Base-by-base conservation (phyloP, 139 green algal genomes). In the Diplosphaera chodatii region DNA sequence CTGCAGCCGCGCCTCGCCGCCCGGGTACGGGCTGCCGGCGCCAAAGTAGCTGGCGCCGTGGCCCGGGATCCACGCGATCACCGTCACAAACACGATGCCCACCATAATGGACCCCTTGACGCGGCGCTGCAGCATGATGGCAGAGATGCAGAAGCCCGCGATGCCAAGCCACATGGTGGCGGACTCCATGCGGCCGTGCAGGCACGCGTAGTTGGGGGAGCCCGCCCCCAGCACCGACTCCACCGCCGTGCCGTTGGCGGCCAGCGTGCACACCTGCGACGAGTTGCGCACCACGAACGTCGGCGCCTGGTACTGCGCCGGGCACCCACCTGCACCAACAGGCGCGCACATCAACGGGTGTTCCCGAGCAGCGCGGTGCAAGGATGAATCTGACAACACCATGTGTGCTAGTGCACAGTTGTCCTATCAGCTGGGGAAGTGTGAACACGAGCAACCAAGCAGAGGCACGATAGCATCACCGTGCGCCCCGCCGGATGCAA, bases 31-130 rank as follows among this genome's bases (percentile, higher is more conserved):
- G 37, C 76, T 80, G n/a, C n/a, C 34, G 27, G 41, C 34, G 21
- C 82, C 84, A 59, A 93, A 81, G 81, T 90, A 92, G 31, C 83
- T 83, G 20, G 72, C 84, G 10, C 68, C 55, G 72, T 86, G 77
- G 23, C 77, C 82, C 0, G 89, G 89, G 69, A 94, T 92, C 91
- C 91, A 96, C n/a, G 74, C 82, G 29, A 96, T 88, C 71, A 93
- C 80, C 30, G 91, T 96, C 6, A 89, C 82, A 73, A 95, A 93
- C 31, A 87, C 71, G 67, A 96, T 90, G 64, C 89, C 89, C 10
- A 84, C 71, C 41, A 93, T 88, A 73, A 93, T 84, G 25, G 86
- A 74, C 2, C 81, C 90, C 74, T 85, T 85, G 71, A 91, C 73
- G 32, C 84, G 77, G 21, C 78, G 76, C 16, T 73, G 79, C 56